Base-by-base conservation (phyloP, 441 rosid genomes). In the Macaranga tanarius region DNA sequence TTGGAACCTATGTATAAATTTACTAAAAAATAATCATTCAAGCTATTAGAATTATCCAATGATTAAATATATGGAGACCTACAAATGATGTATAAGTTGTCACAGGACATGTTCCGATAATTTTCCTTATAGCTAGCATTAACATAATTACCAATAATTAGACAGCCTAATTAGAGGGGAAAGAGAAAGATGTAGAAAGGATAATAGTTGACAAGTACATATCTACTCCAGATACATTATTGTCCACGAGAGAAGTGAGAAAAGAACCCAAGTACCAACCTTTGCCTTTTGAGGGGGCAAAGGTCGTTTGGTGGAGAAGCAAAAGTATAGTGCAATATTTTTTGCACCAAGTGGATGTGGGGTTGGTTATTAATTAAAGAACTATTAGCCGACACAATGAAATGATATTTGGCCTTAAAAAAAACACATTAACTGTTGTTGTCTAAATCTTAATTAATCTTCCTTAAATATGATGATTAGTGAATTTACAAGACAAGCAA, bases 381-480 rank as follows among this genome's bases (percentile, higher is more conserved):
- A 70, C 42, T 44, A 74, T 60, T 62, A 61, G 64, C 71, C 68
- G 74, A 80, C 80, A 78, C 61, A 62, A 62, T 65, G 55, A 68
- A 72, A 10, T 42, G 52, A 52, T 42, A 55, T 65, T 45, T 58
- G 73, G 52, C 73, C 56, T 23, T 44, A 0, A 58, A 70, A 56
- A 57, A 54, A 31, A 58, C 59, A 42, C 26, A 3, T 52, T 20
- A 20, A 15, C 13, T 31, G 51, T 2, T 62, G 20, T 62, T 45
- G 38, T 48, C 62, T 62, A 44, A 64, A 22, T 15, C 25, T 40
- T 26, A 73, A 73, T 55, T 73, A 64, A 56, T 12, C 10, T 55
- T 11, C 69, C 69, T 70, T 57, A 58, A 56, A 19, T 23, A 56
- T 73, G 75, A 73, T 54, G 64, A 44, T 64, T 64, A 73, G 54